phyloP scores from a whole-genome alignment of 148 eudicot species.

The Diospyros lotus region DNA sequence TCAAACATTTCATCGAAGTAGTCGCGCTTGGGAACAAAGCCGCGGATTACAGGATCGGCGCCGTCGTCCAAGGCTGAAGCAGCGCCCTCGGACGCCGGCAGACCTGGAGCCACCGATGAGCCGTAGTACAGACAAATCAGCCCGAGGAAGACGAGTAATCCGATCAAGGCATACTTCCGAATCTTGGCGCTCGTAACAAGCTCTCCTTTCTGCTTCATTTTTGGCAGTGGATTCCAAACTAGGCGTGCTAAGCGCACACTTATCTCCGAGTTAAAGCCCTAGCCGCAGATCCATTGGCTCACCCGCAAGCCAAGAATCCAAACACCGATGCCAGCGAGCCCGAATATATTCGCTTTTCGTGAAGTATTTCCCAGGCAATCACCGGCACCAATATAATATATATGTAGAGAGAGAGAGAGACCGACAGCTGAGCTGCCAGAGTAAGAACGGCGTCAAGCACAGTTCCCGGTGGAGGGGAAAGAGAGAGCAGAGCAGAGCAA shows the following conservation, averaged over 20 bases:
- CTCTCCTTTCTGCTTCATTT: conserved; percentile 45
- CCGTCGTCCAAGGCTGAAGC: conserved; percentile 23
- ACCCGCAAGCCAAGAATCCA: conserved; percentile 12
- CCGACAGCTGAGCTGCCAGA: neutral
- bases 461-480: neutral
- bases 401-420: neutral
- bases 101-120: conserved; percentile 31
- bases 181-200: conserved; percentile 16
- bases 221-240: neutral
- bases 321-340: neutral
- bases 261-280: conserved; percentile 15
- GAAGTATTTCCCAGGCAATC: neutral
- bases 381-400: neutral
- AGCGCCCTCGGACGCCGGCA: conserved; percentile 24
- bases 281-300: conserved; percentile 26
- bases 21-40: conserved; percentile 22
- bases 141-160: conserved; percentile 39
- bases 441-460: conserved; percentile 12
- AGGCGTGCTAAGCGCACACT: neutral
- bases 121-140: conserved; percentile 52
- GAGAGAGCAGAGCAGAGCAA: no score
- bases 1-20: conserved; percentile 20
- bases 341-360: neutral
- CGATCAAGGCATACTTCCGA: conserved; percentile 43
- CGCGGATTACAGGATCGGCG: conserved; percentile 40